phyloP scores from a whole-genome alignment of 2,329 filamentous ascomycete genomes.

The Phaeosphaeria sp. region DNA sequence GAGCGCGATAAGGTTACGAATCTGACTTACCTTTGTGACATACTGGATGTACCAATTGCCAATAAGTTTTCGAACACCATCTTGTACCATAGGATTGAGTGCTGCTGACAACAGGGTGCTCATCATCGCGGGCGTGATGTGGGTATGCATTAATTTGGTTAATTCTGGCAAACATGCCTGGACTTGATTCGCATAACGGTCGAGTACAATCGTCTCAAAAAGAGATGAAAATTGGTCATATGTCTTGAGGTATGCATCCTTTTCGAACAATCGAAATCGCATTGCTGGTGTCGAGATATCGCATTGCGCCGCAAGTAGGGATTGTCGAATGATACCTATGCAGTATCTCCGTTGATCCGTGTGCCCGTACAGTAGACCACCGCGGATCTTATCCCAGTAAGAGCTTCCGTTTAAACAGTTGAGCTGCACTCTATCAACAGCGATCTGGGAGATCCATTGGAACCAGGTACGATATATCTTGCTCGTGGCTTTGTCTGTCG shows the following conservation, averaged over 20 bases:
- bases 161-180: conserved; percentile 54
- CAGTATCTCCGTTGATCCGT: conserved; percentile 55
- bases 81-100: conserved; percentile 51
- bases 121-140: conserved; percentile 50
- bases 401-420: conserved; percentile 33
- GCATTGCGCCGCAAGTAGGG: conserved; percentile 40
- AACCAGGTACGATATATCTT: conserved; percentile 45
- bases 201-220: conserved; percentile 57
- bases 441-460: conserved; percentile 40
- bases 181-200: conserved; percentile 58
- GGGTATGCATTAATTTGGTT: conserved; percentile 44
- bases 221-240: conserved; percentile 54
- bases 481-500: conserved; percentile 10
- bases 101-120: conserved; percentile 52
- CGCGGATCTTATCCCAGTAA: conserved; percentile 51
- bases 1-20: neutral
- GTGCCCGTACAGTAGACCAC: conserved; percentile 51
- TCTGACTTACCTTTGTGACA: conserved; percentile 20
- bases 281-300: conserved; percentile 36
- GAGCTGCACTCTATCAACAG: conserved; percentile 17
- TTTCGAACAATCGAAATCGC: conserved; percentile 21
- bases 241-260: conserved; percentile 31
- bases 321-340: conserved; percentile 53
- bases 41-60: conserved; percentile 54
- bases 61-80: conserved; percentile 54